These are phyloP conservation scores for Venturia aucupariae DNA, from an alignment of 2,329 filamentous ascomycete genomes.

Conservation along the genomic window DNA sequence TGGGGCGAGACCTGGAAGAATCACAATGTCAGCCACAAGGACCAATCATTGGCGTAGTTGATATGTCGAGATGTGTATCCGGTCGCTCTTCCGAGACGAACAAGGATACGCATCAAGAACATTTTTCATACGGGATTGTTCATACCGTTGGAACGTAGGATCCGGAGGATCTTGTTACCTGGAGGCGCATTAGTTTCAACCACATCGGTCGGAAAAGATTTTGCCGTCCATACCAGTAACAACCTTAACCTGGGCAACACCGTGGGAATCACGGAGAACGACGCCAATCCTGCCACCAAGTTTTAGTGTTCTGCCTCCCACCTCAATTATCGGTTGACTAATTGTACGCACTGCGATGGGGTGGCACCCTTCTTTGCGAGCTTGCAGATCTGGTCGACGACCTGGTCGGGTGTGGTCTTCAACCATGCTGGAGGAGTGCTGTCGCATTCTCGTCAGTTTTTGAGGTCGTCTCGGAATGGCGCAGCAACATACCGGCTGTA, in stretches of 20 bases:
- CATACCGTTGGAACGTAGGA: conserved; percentile 96
- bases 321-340: background rate
- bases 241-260: conserved; percentile 94
- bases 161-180: conserved; percentile 99
- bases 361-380: conserved; percentile 98
- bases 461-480: conserved; percentile 45
- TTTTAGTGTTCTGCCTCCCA: background rate
- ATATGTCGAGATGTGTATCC: background rate
- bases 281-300: conserved; percentile 63
- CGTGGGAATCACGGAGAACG: conserved; percentile 94
- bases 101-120: background rate
- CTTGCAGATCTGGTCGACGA: conserved; percentile 99
- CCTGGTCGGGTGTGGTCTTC: conserved; percentile 97
- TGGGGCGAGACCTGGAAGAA: conserved; percentile 86
- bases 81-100: conserved; percentile 11
- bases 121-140: conserved; percentile 36
- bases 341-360: conserved; percentile 59
- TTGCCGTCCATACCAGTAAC: conserved; percentile 67
- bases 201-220: conserved; percentile 13
- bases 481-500: conserved; percentile 7
- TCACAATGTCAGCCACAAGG: conserved; percentile 82
- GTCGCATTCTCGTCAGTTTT: conserved; percentile 74
- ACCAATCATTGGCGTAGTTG: conserved; percentile 73
- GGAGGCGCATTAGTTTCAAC: conserved; percentile 33
- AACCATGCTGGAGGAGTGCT: conserved; percentile 81